Evolutionary conservation across 2,329 filamentous ascomycete genomes (phyloP), one percentile per base, ranked within the genome.

Genomic region (Exophiala phaeomuriformis): DNA sequence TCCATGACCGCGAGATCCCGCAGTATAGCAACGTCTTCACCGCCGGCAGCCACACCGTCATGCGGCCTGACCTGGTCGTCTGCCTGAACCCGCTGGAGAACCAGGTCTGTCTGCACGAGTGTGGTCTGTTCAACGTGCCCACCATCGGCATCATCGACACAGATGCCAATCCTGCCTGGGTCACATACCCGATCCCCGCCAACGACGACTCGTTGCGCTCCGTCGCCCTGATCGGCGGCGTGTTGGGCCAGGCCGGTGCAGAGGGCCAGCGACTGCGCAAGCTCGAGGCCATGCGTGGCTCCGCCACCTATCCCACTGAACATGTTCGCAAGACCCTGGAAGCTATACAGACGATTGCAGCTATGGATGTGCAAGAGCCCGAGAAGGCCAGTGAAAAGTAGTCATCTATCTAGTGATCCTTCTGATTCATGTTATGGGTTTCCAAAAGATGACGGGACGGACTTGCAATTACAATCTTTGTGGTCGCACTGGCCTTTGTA

Each of bases 71-170:
- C 68, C 73, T 98, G 55, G 91, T 98, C 1, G 83, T 98, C 8
- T 93, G 88, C 66, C 68, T 98, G 64, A 98, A 97, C 69, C 91
- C 91, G 7, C 67, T 91, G 53, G 93, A 98, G 76, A 97, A 98
- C 70, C 88, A 87, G 66, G 83, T 90, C 4, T 68, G 96, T 68
- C 75, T 98, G 65, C 89, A 93, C 70, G 93, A 98, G 75, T 97
- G 93, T 69, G 88, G 86, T 0, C 69, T 90, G 53, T 85, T 88
- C 67, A 88, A 85, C 65, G 87, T 98, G 53, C 93, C 93, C 1
- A 97, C 93, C 0, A 93, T 98, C 65, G 93, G 91, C 44, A 78
- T 98, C 53, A 86, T 97, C 62, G 93, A 98, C 70, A 97, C 93
- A 1, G 87, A 98, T 69, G 85, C 84, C 2, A 87, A 97, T 70